Evolutionary conservation across 768 basidiomycete species (phyloP), one percentile per base, ranked within the genome.

Genomic region (Suillus paluster): DNA sequence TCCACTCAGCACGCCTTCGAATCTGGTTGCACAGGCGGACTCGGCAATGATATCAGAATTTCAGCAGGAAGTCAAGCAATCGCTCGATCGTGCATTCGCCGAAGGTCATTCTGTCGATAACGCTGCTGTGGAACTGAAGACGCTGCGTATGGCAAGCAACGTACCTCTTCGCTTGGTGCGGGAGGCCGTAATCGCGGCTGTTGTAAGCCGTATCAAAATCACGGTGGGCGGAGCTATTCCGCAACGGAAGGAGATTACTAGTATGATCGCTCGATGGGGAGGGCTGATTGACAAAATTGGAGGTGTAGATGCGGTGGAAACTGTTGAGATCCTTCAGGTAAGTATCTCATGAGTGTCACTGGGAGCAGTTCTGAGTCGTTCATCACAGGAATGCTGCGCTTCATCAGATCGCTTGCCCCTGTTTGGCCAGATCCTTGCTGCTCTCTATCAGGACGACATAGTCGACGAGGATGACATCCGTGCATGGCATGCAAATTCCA

Each of bases 61-160:
- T 78, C 81, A 75, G 46, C 79, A 77, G 34, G 94, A 95, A 70
- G 92, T 91, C 57, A 78, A 78, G n/a, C 89, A 90, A 64, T 95
- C 94, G 21, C 84, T 99, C 55, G 92, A 94, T 59, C 90, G 97
- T 63, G 96, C 96, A 27, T 96, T 97, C 74, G 83, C 88, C 10
- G 97, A 99, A 76, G 89, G 85, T 3, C 95, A 97, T 77, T 90
- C 89, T 12, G 89, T 97, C 50, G 94, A 97, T 67, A 95, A 97
- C 73, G 95, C 95, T 1, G 83, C 92, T 1, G 91, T 99, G 64
- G 97, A 99, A 73, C 83, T 99, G 63, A 95, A 97, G 79, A 97
- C 97, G 48, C 84, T 99, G 49, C 91, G 96, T 54, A 97, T 99
- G 94, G 94, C 95, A 39, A 92, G 90, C 69, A 99, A 98, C 69